Percentiles rank a stretch among this genome's conserved stretches.
phyloP scores from a whole-genome alignment of 2,329 filamentous ascomycete genomes.

The Ascocoryne sarcoides region DNA sequence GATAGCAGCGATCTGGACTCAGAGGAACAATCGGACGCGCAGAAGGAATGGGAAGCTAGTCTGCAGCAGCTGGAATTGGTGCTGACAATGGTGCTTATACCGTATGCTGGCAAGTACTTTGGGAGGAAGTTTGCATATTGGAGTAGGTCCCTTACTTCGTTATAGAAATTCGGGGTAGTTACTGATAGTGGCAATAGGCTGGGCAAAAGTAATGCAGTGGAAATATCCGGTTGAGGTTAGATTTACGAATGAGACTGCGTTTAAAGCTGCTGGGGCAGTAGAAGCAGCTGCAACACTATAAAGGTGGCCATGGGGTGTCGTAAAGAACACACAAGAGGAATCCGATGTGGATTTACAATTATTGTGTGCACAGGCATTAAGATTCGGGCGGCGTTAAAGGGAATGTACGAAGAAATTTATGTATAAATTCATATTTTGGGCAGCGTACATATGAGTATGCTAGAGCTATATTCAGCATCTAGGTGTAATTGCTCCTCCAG shows the following conservation, averaged over 20 bases:
- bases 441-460: too few species aligned
- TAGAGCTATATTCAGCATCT: too few species aligned
- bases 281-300: slow-evolving; percentile 41
- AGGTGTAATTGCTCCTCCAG: too few species aligned
- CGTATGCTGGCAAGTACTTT: slow-evolving; percentile 90
- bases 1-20: slow-evolving; percentile 43
- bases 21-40: slow-evolving; percentile 69
- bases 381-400: neutral
- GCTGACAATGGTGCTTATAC: slow-evolving; percentile 88
- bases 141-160: slow-evolving; percentile 55
- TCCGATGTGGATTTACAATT: too few species aligned
- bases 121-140: slow-evolving; percentile 93
- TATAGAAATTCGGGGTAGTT: neutral
- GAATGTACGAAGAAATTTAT: too few species aligned
- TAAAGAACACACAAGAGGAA: too few species aligned
- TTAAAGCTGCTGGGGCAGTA: slow-evolving; percentile 54
- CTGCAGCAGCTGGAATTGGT: slow-evolving; percentile 89
- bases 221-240: slow-evolving; percentile 72
- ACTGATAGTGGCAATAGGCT: slow-evolving; percentile 47
- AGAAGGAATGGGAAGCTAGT: slow-evolving; percentile 90
- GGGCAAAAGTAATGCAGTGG: slow-evolving; percentile 93
- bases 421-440: too few species aligned
- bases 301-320: slow-evolving; percentile 2
- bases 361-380: too few species aligned
- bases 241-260: slow-evolving; percentile 53